Conservation (phyloP, 768 basidiomycete genomes). For the Amanita fuliginea region DNA sequence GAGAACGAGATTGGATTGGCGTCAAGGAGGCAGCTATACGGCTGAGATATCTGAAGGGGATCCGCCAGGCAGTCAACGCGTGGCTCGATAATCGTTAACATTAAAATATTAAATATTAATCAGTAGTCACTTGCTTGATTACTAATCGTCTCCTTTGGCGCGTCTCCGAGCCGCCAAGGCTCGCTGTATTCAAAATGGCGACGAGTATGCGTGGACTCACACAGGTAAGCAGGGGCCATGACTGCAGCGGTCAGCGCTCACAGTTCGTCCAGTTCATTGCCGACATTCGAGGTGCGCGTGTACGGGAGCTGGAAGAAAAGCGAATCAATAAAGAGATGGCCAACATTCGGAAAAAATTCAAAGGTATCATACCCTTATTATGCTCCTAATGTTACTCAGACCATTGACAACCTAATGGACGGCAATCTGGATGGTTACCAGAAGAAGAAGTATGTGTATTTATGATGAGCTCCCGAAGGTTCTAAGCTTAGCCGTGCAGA, state of each 20-base stretch:
- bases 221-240: slow-evolving; percentile 43
- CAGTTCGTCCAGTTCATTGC: slow-evolving; percentile 77
- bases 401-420: slow-evolving; percentile 30
- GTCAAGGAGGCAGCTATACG: slow-evolving; percentile 53
- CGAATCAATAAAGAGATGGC: slow-evolving; percentile 99
- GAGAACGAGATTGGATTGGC: slow-evolving; percentile 36
- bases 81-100: slow-evolving; percentile 30
- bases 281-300: slow-evolving; percentile 93
- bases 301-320: slow-evolving; percentile 96
- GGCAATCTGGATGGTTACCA: slow-evolving; percentile 85
- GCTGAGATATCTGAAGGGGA: slow-evolving; percentile 63
- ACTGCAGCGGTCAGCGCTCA: background rate
- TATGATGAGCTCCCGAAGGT: slow-evolving; percentile 12
- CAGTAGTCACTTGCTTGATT: slow-evolving; percentile 50
- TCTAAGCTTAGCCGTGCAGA: slow-evolving; percentile 30
- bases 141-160: slow-evolving; percentile 68
- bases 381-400: background rate
- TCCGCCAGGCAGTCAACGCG: slow-evolving; percentile 38
- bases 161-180: slow-evolving; percentile 47
- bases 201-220: slow-evolving; percentile 87
- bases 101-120: too few species aligned
- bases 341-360: slow-evolving; percentile 98
- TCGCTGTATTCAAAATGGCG: slow-evolving; percentile 47
- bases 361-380: slow-evolving; percentile 42
- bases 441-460: slow-evolving; percentile 64